phyloP scores from a whole-genome alignment of 495 filamentous ascomycete species.

The Penicillium silybi region DNA sequence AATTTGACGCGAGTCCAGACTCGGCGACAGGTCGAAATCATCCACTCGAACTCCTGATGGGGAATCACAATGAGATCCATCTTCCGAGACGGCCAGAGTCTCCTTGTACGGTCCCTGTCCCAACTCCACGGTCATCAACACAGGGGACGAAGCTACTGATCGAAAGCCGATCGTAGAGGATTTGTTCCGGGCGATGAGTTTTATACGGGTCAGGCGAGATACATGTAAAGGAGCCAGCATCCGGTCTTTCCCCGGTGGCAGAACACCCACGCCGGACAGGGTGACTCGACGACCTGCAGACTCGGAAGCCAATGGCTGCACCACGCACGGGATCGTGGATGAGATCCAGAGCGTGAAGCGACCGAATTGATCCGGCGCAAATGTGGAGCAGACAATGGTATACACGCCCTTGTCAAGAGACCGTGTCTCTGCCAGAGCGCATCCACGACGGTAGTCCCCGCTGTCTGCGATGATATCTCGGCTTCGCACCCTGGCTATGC shows the following conservation, averaged over 20 bases:
- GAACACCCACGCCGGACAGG: slow-evolving; percentile 44
- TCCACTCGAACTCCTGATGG: slow-evolving; percentile 63
- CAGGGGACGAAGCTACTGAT: slow-evolving; percentile 46
- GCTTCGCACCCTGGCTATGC: slow-evolving; percentile 61
- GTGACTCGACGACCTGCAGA: slow-evolving; percentile 64
- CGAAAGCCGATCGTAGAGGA: slow-evolving; percentile 34
- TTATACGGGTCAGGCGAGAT: slow-evolving; percentile 54
- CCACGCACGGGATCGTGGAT: slow-evolving; percentile 48
- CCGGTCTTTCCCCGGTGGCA: slow-evolving; percentile 47
- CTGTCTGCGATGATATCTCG: slow-evolving; percentile 76
- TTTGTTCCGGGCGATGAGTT: slow-evolving; percentile 47
- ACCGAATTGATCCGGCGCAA: slow-evolving; percentile 70
- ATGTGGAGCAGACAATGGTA: slow-evolving; percentile 84
- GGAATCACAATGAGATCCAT: slow-evolving; percentile 65
- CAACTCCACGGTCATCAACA: slow-evolving; percentile 61
- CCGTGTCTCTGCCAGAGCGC: slow-evolving; percentile 60
- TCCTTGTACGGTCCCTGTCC: slow-evolving; percentile 64
- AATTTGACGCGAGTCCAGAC: slow-evolving; percentile 46
- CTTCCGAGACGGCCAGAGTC: slow-evolving; percentile 55
- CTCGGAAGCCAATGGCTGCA: slow-evolving; percentile 58
- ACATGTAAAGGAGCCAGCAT: slow-evolving; percentile 51
- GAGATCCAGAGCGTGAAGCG: slow-evolving; percentile 72
- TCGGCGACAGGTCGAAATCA: slow-evolving; percentile 67
- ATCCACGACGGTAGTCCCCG: slow-evolving; percentile 79
- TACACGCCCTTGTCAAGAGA: slow-evolving; percentile 65